A percentile compares a stretch with the other conserved stretches of the same genome.
These are phyloP conservation scores for Uronychia setigera DNA, from an alignment of 73 alveolate genomes.

Conservation along the genomic window DNA sequence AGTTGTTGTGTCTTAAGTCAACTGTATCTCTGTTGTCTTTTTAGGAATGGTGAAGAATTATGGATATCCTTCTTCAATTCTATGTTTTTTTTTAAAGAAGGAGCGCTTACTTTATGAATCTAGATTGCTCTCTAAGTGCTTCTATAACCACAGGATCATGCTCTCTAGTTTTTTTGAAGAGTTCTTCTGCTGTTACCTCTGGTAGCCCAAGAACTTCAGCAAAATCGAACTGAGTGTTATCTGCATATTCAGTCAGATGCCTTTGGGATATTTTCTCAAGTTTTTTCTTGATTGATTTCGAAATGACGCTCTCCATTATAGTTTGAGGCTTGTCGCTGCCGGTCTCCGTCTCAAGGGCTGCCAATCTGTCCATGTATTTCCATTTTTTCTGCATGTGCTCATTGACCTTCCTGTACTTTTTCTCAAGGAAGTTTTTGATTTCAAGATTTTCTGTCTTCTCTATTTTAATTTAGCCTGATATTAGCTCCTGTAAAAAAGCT, in stretches of 20 bases:
- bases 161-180: slow-evolving; percentile 15
- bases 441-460: slow-evolving; percentile 16
- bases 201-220: slow-evolving; percentile 47
- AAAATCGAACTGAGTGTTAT: slow-evolving; percentile 31
- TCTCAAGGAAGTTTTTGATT: slow-evolving; percentile 14
- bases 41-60: slow-evolving; percentile 13
- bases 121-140: slow-evolving; percentile 30
- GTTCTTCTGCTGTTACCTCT: slow-evolving; percentile 49
- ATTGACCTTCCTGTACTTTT: slow-evolving; percentile 26
- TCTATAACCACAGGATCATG: slow-evolving; percentile 37
- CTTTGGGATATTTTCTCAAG: slow-evolving; percentile 35
- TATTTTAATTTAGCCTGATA: not conserved
- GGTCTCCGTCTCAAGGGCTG: not conserved
- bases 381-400: slow-evolving; percentile 35
- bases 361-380: not conserved
- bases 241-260: slow-evolving; percentile 47
- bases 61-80: slow-evolving; percentile 45
- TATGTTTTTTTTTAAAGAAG: no score
- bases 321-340: not conserved
- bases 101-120: slow-evolving; percentile 14
- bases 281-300: not conserved
- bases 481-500: slow-evolving; percentile 31
- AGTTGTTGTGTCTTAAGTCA: not conserved
- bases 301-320: not conserved
- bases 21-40: not conserved